These are phyloP conservation scores for Sporopachydermia lactativora DNA, from an alignment of 805 yeast genomes.

Conservation along the genomic window DNA sequence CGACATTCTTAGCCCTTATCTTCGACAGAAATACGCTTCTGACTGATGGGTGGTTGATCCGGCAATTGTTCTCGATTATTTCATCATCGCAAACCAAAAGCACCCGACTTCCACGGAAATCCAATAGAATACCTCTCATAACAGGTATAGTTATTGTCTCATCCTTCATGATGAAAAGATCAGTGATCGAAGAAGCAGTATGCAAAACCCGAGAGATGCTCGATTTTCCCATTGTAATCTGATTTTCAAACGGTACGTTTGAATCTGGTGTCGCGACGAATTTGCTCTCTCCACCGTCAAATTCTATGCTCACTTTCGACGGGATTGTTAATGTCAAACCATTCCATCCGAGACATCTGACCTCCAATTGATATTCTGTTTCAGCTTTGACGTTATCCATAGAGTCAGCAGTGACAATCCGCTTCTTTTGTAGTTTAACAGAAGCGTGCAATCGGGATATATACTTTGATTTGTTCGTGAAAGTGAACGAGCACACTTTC, in stretches of 20 bases:
- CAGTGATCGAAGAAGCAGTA: constrained; percentile 6
- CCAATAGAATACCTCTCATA: constrained; percentile 45
- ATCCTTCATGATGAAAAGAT: constrained; percentile 41
- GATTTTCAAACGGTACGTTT: background rate
- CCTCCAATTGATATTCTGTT: constrained; percentile 19
- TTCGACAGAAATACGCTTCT: too few species aligned
- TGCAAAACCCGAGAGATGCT: background rate
- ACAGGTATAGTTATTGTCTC: constrained; percentile 57
- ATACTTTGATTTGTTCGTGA: constrained; percentile 33
- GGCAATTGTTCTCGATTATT: constrained; percentile 34
- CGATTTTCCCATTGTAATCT: background rate
- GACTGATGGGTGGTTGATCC: constrained; percentile 10
- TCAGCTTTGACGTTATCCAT: constrained; percentile 16
- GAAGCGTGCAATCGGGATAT: constrained; percentile 51
- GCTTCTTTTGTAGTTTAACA: constrained; percentile 26
- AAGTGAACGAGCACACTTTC: constrained; percentile 35
- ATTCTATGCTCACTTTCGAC: constrained; percentile 21
- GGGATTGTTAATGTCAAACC: constrained; percentile 65
- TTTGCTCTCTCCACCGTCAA: constrained; percentile 10
- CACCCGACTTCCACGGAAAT: constrained; percentile 53
- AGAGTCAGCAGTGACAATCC: constrained; percentile 24
- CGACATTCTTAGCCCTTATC: too few species aligned
- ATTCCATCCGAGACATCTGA: constrained; percentile 72
- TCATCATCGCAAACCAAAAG: constrained; percentile 33
- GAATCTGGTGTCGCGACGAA: constrained; percentile 5